Percentiles rank a stretch among this genome's conserved stretches.
Evolutionary conservation across 2,329 filamentous ascomycete genomes (phyloP).

Genomic region (Diaporthe sp.): DNA sequence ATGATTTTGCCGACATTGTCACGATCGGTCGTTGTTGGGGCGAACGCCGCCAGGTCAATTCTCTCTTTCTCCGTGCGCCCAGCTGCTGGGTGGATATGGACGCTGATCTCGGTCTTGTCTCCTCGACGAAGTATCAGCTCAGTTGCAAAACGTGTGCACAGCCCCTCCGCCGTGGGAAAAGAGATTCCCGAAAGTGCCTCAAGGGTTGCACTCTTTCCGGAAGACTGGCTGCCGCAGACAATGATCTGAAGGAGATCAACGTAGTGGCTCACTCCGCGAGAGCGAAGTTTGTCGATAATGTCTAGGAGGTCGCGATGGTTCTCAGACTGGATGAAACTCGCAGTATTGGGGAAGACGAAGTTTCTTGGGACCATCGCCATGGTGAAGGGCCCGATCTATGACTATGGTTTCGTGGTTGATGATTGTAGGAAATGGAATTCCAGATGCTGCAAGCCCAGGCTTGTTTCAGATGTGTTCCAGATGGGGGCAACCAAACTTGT

Average conservation of each 20-base stretch:
- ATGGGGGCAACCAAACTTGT: too few species aligned
- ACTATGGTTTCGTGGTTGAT: neutral
- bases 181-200: constrained; percentile 71
- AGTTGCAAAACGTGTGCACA: constrained; percentile 75
- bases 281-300: constrained; percentile 50
- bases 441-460: too few species aligned
- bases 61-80: constrained; percentile 48
- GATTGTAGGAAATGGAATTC: too few species aligned
- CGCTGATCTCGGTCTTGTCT: constrained; percentile 49
- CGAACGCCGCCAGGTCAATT: constrained; percentile 48
- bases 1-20: constrained; percentile 53
- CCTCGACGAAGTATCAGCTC: constrained; percentile 70
- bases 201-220: constrained; percentile 70
- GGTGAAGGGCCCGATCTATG: neutral
- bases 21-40: constrained; percentile 40
- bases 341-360: constrained; percentile 42
- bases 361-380: neutral
- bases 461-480: too few species aligned
- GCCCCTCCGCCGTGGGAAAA: constrained; percentile 70
- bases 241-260: constrained; percentile 55
- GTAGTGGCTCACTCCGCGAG: constrained; percentile 50
- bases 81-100: constrained; percentile 55
- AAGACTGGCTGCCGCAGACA: constrained; percentile 68
- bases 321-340: constrained; percentile 50
- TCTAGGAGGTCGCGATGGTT: constrained; percentile 51